These are phyloP conservation scores for Saccharomycopsis fermentans DNA, from an alignment of 805 yeast genomes.

Conservation along the genomic window DNA sequence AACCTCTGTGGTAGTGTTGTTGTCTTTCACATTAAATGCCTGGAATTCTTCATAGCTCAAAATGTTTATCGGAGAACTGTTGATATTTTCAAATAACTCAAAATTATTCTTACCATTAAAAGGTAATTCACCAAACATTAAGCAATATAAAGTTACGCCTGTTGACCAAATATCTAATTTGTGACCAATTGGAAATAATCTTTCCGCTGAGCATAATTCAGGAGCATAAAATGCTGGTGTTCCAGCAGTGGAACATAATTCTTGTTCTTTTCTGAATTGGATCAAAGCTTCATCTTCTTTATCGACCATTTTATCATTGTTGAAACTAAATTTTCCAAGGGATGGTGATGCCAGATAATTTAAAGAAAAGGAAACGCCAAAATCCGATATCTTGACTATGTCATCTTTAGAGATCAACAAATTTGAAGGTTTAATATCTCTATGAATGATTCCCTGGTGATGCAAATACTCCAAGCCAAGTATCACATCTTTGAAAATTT, in stretches of 20 bases:
- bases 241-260: conserved; percentile 92
- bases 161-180: conserved; percentile 97
- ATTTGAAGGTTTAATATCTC: conserved; percentile 95
- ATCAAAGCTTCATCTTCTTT: not conserved
- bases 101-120: conserved; percentile 81
- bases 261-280: conserved; percentile 39
- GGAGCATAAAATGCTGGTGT: conserved; percentile 97
- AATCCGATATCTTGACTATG: conserved; percentile 86
- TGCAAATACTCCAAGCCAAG: conserved; percentile 87
- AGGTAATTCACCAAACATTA: conserved; percentile 81
- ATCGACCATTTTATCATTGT: not conserved
- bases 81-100: conserved; percentile 76
- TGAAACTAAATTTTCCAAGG: not conserved
- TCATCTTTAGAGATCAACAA: conserved; percentile 59
- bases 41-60: conserved; percentile 44
- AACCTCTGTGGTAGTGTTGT: conserved; percentile 28
- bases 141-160: conserved; percentile 84
- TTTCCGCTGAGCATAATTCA: conserved; percentile 65
- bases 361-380: conserved; percentile 81
- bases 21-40: conserved; percentile 21
- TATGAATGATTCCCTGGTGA: conserved; percentile 80
- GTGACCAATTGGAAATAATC: conserved; percentile 40
- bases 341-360: conserved; percentile 31
- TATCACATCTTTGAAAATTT: conserved; percentile 72
- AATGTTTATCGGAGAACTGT: conserved; percentile 44